These are phyloP conservation scores for Pythium dissotocum DNA, from an alignment of 352 stramenopile species.

Conservation along the genomic window DNA sequence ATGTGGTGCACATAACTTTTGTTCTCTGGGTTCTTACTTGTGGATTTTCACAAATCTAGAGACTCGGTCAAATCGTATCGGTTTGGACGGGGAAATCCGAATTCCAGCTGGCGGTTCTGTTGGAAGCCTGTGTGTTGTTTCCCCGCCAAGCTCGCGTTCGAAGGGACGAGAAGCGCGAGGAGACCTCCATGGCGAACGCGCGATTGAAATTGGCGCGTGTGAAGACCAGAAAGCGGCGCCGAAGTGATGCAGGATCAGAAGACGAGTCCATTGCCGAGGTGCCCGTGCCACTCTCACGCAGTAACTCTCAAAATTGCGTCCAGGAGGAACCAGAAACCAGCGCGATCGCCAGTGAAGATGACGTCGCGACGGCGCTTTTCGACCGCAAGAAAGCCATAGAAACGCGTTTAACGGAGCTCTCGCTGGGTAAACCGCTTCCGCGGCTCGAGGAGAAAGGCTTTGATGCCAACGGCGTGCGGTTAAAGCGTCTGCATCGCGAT, in stretches of 20 bases:
- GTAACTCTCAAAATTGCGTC: slow-evolving; percentile 11
- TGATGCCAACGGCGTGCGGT: slow-evolving; percentile 40
- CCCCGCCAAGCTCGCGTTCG: slow-evolving; percentile 6
- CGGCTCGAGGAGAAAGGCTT: slow-evolving; percentile 36
- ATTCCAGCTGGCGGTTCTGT: background rate
- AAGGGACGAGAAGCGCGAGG: background rate
- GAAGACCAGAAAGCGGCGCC: slow-evolving; percentile 31
- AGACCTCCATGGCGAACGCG: slow-evolving; percentile 63
- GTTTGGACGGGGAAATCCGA: background rate
- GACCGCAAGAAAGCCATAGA: slow-evolving; percentile 48
- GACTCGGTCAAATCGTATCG: background rate
- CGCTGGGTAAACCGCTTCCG: slow-evolving; percentile 45
- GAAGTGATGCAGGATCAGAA: slow-evolving; percentile 26
- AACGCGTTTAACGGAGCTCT: slow-evolving; percentile 39
- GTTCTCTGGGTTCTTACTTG: background rate
- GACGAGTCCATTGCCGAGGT: slow-evolving; percentile 24
- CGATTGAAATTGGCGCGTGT: slow-evolving; percentile 62
- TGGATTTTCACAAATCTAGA: slow-evolving; percentile 12
- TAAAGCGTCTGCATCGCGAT: slow-evolving; percentile 60
- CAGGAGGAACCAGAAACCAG: slow-evolving; percentile 14
- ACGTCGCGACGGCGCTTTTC: slow-evolving; percentile 35
- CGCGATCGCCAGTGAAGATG: slow-evolving; percentile 6
- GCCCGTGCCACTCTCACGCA: slow-evolving; percentile 22
- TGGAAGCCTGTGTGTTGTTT: background rate
- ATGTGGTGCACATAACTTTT: slow-evolving; percentile 3